Base-by-base conservation (phyloP, 1,284 basidiomycete species). In the Clitocybe nebularis region DNA sequence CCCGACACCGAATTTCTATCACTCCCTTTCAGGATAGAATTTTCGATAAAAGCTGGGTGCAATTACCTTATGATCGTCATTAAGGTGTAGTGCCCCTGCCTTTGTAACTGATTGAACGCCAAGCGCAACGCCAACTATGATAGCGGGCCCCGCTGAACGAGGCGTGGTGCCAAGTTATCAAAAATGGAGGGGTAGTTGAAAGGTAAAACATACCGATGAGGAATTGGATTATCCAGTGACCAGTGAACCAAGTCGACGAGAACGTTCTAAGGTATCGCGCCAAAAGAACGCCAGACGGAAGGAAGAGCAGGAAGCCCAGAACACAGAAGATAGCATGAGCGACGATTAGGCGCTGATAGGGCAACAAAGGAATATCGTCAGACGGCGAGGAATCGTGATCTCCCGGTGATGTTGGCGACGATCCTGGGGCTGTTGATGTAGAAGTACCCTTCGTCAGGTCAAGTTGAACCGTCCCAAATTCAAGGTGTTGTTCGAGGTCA, bases 221-320 rank as follows among this genome's bases (percentile, higher is more conserved):
- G 44, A 74, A 68, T 56, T 79, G 76, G 22, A 71, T 45, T 40
- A 69, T 60, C 65, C 70, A 74, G 50, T 81, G 79, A 16, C 61
- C 66, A 11, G 61, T 67, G 60, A 80, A 82, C 83, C 82, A 86
- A 0, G 56, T 60, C 0, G 62, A 62, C 7, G 69, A 68, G 49
- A 77, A 69, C 0, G 76, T 81, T 40, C 81, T 64, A 16, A 76
- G 62, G 49, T 74, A 78, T 24, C 83, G 69, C 1, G 77, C 80
- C 17, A 84, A 50, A 22, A 87, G 62, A 1, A 73, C 74, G 3
- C 79, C 82, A 14, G 64, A 56, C 2, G 84, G 83, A 0, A 84
- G 62, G 24, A 85, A 58, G 5, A 84, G 35, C 44, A 84, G 61
- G 51, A 81, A 81, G 0, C 74, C 81, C 19, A 79, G 39, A 4